phyloP scores from a whole-genome alignment of 345 rosid genomes.

The Gynandropsis gynandra region DNA sequence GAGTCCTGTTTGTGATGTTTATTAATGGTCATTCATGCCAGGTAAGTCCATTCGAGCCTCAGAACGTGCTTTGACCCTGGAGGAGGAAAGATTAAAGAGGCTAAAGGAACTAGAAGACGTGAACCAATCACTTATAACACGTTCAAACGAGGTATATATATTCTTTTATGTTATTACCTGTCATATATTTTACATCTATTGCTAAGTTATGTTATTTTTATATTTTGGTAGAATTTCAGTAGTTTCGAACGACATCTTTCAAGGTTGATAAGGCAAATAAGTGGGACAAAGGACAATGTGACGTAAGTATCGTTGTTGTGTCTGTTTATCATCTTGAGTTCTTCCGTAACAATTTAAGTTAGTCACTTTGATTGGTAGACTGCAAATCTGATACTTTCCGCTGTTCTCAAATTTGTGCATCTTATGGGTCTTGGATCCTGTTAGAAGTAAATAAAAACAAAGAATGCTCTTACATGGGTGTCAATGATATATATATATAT shows the following conservation, averaged over 20 bases:
- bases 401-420: no score
- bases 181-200: slow-evolving; percentile 14
- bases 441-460: no score
- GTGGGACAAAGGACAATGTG: slow-evolving; percentile 60
- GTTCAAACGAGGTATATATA: slow-evolving; percentile 46
- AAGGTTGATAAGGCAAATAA: slow-evolving; percentile 58
- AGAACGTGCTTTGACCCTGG: slow-evolving; percentile 52
- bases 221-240: slow-evolving; percentile 49
- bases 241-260: slow-evolving; percentile 49
- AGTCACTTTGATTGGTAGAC: no score
- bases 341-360: slow-evolving; percentile 6
- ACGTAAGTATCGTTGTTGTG: slow-evolving; percentile 38
- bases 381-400: no score
- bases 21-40: slow-evolving; percentile 21
- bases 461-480: slow-evolving; percentile 1
- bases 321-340: slow-evolving; percentile 15
- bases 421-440: no score
- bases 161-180: not conserved
- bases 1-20: slow-evolving; percentile 10
- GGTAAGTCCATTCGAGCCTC: slow-evolving; percentile 59
- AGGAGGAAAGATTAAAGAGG: slow-evolving; percentile 57
- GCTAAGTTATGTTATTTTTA: slow-evolving; percentile 11
- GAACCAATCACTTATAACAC: slow-evolving; percentile 37
- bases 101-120: slow-evolving; percentile 47
- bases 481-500: slow-evolving; percentile 1